Conservation (phyloP, 139 green algal genomes). For the Chlorella vulgaris region DNA sequence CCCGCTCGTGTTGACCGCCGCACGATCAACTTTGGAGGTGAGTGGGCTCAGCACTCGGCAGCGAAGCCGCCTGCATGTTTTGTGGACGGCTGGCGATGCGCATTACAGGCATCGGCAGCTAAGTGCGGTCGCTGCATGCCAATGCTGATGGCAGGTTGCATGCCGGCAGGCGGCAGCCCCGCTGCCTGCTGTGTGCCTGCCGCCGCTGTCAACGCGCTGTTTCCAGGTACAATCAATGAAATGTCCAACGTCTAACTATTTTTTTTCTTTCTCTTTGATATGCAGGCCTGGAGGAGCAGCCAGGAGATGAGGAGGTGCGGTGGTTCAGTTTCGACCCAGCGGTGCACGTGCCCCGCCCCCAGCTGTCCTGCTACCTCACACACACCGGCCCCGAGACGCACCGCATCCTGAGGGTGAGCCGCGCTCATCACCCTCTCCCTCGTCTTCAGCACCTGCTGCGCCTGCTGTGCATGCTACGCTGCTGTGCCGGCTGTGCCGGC, state of each 20-base stretch:
- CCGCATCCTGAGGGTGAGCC: constrained; percentile 73
- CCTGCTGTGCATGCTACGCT: not conserved
- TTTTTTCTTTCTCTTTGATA: not conserved
- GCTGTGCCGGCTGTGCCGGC: not conserved
- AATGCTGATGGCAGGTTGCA: not conserved
- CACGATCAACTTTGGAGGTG: constrained; percentile 80
- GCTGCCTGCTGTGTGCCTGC: not conserved
- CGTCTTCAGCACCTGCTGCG: not conserved
- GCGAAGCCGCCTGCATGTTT: not conserved
- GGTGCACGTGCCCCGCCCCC: constrained; percentile 71
- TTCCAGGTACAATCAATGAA: too few relatives aligned
- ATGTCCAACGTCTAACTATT: not conserved
- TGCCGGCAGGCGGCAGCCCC: too few relatives aligned
- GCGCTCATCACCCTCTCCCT: too few relatives aligned
- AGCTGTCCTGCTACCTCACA: constrained; percentile 94
- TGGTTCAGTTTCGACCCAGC: constrained; percentile 95
- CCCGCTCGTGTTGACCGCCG: constrained; percentile 90
- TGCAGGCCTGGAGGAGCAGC: constrained; percentile 40
- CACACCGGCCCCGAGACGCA: constrained; percentile 92
- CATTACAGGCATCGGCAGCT: too few relatives aligned
- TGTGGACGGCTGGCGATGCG: too few relatives aligned
- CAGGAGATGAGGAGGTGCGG: constrained; percentile 72
- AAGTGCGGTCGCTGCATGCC: too few relatives aligned
- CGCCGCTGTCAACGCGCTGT: too few relatives aligned
- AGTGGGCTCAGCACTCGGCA: too few relatives aligned